Base-by-base conservation (phyloP, 2,329 filamentous ascomycete species). In the Aureobasidium melanogenum region DNA sequence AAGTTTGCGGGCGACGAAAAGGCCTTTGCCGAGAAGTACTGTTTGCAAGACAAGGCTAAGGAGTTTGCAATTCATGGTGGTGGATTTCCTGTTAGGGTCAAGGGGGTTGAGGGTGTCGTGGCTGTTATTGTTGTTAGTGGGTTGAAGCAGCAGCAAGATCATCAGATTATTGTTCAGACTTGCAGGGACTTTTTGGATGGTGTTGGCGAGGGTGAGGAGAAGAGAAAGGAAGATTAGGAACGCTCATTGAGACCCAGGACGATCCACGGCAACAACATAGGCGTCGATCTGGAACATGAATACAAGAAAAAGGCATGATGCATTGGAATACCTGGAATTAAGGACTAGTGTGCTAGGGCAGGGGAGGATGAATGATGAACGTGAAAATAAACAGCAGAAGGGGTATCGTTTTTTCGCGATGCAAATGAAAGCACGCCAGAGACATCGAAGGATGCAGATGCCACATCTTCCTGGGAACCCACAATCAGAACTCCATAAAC, bases 1-100 rank as follows among this genome's bases (percentile, higher is more conserved):
- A 89, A 89, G 76, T 85, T 85, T 65, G 70, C 69, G 1, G 83
- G 83, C 12, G 81, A 91, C 64, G 86, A 91, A 74, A 76, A 70
- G 26, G 77, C 75, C 2, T 91, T 93, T 72, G 79, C 80, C 43
- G 78, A 79, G 34, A 87, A 88, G 70, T 88, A 83, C 69, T 84
- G 80, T 36, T 75, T 92, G 68, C 80, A 82, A 6, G 73, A 73
- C 60, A 74, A 76, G 43, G 80, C 80, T 54, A 78, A 80, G 59
- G 77, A 82, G 34, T 93, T 88, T 76, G 88, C 88, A 0, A 88
- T 91, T 64, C 88, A 92, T 72, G 89, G 89, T 0, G 89, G 89
- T 24, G 89, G 80, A 0, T 84, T 89, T 64, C 89, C 89, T 0
- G 81, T 93, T 34, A 79, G 84, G 8, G 88, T 93, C 7, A 76